Percentiles rank a stretch among this genome's conserved stretches.
phyloP scores from a whole-genome alignment of 2,329 filamentous ascomycete species.

The Dothideomycetes sp. region DNA sequence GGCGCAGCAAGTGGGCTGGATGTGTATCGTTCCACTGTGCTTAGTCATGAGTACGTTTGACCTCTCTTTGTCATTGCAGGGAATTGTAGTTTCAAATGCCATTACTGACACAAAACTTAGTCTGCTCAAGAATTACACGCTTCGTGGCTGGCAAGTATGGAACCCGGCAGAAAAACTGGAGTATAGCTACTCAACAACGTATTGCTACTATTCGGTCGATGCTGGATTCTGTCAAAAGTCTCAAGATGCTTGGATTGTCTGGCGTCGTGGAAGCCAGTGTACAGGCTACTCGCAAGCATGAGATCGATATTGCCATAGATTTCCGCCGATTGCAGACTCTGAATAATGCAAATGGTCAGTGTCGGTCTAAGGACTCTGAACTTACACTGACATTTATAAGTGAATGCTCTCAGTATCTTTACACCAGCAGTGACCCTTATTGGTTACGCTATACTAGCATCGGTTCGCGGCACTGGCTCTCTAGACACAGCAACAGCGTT shows the following conservation, averaged over 20 bases:
- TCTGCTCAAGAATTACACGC: constrained; percentile 7
- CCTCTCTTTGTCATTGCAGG: background rate
- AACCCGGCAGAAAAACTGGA: constrained; percentile 8
- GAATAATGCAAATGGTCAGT: constrained; percentile 7
- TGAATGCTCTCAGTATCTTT: constrained; percentile 9
- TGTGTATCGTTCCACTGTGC: constrained; percentile 7
- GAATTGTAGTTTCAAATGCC: no score
- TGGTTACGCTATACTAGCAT: constrained; percentile 2
- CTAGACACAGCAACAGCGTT: constrained; percentile 7
- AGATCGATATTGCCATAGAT: constrained; percentile 4
- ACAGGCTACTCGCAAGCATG: background rate
- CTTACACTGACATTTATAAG: background rate
- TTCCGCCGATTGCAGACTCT: constrained; percentile 8
- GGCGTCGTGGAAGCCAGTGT: background rate
- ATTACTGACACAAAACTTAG: no score
- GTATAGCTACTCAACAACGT: constrained; percentile 8
- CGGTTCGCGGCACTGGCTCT: background rate
- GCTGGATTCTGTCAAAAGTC: constrained; percentile 1
- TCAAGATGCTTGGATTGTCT: constrained; percentile 9
- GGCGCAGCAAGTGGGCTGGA: constrained; percentile 6
- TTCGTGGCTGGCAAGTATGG: constrained; percentile 7
- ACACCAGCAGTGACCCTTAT: constrained; percentile 9
- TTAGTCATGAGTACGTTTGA: constrained; percentile 5
- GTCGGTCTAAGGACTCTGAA: no score
- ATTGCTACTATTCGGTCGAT: constrained; percentile 4